Conservation (phyloP, 2,329 filamentous ascomycete genomes). For the Lasiodiplodia hormozganensis region DNA sequence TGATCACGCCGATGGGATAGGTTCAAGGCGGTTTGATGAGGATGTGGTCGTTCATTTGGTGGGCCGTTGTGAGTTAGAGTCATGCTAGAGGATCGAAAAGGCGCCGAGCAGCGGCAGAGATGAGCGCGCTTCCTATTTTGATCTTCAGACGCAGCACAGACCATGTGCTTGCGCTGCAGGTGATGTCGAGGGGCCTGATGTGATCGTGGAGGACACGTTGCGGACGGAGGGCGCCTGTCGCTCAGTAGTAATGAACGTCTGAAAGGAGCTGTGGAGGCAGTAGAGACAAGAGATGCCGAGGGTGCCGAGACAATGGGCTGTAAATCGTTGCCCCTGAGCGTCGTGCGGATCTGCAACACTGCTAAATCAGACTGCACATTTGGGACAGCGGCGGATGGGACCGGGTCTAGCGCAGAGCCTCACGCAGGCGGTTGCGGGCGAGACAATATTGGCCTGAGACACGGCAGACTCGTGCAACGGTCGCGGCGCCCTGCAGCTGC, state of each 20-base stretch:
- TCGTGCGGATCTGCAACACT: neutral
- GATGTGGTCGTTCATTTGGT: neutral
- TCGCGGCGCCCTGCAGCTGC: too few relatives aligned
- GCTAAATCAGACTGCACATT: neutral
- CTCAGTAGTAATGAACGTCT: neutral
- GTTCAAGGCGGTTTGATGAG: neutral
- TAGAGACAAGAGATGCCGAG: neutral
- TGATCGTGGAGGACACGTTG: neutral
- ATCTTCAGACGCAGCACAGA: conserved; percentile 1
- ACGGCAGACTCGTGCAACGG: neutral
- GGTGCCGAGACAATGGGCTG: neutral
- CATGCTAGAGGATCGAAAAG: neutral
- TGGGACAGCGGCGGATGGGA: neutral
- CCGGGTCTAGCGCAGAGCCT: neutral
- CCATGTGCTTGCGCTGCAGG: neutral
- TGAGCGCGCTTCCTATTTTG: neutral
- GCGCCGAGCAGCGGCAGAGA: neutral
- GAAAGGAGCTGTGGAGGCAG: neutral
- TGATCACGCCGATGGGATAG: neutral
- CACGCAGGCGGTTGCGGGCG: neutral
- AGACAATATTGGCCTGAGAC: neutral
- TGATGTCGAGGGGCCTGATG: neutral
- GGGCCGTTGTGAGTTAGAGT: neutral
- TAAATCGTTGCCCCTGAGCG: neutral
- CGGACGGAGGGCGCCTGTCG: too few relatives aligned